Percentiles rank a stretch among this genome's conserved stretches.
Evolutionary conservation across 352 stramenopile species (phyloP).

Genomic region (Thraustochytrium striatum): DNA sequence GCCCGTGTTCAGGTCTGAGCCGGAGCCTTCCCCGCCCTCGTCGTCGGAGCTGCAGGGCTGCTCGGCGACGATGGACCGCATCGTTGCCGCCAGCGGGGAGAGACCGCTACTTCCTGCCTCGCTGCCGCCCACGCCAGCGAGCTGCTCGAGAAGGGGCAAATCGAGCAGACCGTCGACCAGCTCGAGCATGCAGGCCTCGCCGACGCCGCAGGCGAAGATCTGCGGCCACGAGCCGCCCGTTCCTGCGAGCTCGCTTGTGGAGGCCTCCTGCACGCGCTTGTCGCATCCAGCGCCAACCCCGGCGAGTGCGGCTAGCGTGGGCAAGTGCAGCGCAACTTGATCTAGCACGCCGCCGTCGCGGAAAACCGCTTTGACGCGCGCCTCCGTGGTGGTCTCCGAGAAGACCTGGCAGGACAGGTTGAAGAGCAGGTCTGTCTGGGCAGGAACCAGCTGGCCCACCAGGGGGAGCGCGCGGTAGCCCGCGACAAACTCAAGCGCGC

Average conservation of each 20-base stretch:
- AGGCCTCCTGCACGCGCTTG: background rate
- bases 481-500: background rate
- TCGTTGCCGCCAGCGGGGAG: background rate
- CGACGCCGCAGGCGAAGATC: constrained; percentile 7
- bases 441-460: background rate
- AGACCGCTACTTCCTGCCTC: background rate
- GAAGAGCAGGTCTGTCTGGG: background rate
- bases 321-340: background rate
- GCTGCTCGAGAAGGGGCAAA: background rate
- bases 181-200: background rate
- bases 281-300: background rate
- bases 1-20: background rate
- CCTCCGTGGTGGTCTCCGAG: background rate
- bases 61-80: background rate
- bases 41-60: constrained; percentile 34
- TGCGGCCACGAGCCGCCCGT: constrained; percentile 7
- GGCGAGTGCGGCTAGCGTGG: background rate
- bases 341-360: constrained; percentile 10
- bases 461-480: background rate
- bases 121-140: background rate
- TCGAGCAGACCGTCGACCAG: background rate
- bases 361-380: constrained; percentile 16
- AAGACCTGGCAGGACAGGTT: background rate
- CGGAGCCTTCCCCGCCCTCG: background rate
- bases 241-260: background rate